Evolutionary conservation across 2,329 filamentous ascomycete genomes (phyloP).

Genomic region (Nakataea oryzae): DNA sequence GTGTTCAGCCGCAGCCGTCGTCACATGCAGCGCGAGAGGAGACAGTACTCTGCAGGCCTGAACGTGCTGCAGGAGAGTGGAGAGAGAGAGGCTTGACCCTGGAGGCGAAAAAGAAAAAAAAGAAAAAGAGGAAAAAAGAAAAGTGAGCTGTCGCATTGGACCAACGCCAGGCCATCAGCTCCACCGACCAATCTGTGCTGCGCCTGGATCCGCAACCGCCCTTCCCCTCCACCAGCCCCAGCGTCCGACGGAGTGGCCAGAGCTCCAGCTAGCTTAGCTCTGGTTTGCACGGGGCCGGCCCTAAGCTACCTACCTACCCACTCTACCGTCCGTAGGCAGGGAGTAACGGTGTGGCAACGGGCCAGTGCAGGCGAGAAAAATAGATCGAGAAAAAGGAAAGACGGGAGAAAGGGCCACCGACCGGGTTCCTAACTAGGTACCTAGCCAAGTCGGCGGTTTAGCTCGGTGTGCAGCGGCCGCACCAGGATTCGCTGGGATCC

Average conservation of each 20-base stretch:
- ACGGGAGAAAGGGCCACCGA: too few relatives aligned
- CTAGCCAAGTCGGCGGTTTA: too few relatives aligned
- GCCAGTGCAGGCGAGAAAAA: too few relatives aligned
- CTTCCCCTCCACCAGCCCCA: not conserved
- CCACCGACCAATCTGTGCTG: not conserved
- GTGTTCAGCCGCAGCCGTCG: not conserved
- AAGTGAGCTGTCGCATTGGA: not conserved
- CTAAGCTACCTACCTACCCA: too few relatives aligned
- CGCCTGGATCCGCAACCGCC: too few relatives aligned
- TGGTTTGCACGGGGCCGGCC: too few relatives aligned
- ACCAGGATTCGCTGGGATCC: not conserved
- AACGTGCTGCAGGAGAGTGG: not conserved
- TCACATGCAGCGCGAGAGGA: not conserved
- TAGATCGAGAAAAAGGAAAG: too few relatives aligned
- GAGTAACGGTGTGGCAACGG: too few relatives aligned
- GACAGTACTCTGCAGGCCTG: too few relatives aligned
- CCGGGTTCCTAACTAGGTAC: too few relatives aligned
- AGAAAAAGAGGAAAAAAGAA: not conserved
- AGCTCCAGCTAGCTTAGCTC: not conserved
- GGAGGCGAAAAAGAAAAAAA: not conserved
- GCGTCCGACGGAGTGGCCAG: not conserved
- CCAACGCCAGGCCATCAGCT: not conserved
- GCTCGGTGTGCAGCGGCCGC: too few relatives aligned
- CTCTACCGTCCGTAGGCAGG: too few relatives aligned
- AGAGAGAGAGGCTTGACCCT: not conserved